Percentiles rank a stretch among this genome's conserved stretches.
Conservation (phyloP, 148 eudicot genomes). For the Camellia granthamiana region DNA sequence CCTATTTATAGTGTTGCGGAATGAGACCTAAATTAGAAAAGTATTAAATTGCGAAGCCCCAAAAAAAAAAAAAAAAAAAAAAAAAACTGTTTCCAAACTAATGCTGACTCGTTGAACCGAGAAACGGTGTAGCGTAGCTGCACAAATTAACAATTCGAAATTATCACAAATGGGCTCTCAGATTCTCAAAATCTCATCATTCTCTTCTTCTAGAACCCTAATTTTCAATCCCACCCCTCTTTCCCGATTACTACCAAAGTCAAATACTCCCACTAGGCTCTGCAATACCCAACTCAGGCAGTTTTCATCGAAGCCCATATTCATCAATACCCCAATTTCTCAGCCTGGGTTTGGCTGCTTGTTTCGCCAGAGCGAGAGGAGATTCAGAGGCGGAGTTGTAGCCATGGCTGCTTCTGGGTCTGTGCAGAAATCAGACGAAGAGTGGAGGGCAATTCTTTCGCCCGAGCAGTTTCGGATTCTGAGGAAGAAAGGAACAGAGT, state of each 20-base stretch:
- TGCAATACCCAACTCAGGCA: conserved; percentile 20
- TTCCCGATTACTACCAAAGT: background rate
- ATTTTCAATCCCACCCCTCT: conserved; percentile 26
- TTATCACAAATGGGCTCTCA: conserved; percentile 40
- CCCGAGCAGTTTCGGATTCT: conserved; percentile 90
- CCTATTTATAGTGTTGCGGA: no score
- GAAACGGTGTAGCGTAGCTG: no score
- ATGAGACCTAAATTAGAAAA: no score
- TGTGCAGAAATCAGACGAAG: conserved; percentile 84
- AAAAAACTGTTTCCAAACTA: no score
- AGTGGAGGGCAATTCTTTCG: conserved; percentile 90
- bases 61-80: no score
- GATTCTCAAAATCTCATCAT: conserved; percentile 45
- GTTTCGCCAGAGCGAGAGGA: conserved; percentile 21
- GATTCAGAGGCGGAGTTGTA: conserved; percentile 38
- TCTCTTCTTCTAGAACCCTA: conserved; percentile 34
- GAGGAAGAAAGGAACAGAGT: conserved; percentile 95
- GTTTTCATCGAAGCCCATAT: conserved; percentile 18
- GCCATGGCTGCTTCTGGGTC: conserved; percentile 61
- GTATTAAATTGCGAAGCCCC: no score
- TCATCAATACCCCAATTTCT: conserved; percentile 12
- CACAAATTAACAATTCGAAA: no score
- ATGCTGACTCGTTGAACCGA: no score
- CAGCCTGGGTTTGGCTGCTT: conserved; percentile 34
- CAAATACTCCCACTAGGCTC: conserved; percentile 17